Conservation (phyloP, 768 basidiomycete species). For the Mycena olivaceomarginata region DNA sequence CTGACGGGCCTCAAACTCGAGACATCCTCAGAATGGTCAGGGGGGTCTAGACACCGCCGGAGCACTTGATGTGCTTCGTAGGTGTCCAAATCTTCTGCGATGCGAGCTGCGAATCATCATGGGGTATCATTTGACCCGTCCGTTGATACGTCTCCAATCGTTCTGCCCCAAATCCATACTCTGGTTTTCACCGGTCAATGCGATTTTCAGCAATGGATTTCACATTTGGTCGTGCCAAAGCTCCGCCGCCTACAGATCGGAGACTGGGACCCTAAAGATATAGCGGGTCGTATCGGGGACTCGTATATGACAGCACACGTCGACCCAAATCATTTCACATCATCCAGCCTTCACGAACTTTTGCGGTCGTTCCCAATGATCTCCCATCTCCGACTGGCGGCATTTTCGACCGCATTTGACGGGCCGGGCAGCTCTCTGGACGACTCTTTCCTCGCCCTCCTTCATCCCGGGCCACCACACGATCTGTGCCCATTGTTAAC, state of each 20-base stretch:
- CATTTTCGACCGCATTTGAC: background rate
- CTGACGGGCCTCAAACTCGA: slow-evolving; percentile 1
- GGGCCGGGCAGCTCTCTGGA: background rate
- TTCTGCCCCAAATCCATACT: slow-evolving; percentile 3
- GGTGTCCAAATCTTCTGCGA: slow-evolving; percentile 1
- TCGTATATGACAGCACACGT: background rate
- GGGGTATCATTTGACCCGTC: background rate
- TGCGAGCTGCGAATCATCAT: background rate
- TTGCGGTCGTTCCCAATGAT: background rate
- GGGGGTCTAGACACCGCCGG: background rate
- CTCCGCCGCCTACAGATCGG: background rate
- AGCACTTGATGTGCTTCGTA: slow-evolving; percentile 5
- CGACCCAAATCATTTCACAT: background rate
- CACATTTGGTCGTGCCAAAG: background rate
- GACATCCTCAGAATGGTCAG: background rate
- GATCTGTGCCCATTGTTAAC: background rate
- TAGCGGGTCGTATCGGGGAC: background rate
- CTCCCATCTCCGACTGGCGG: background rate
- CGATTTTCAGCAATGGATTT: background rate
- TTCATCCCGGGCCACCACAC: background rate
- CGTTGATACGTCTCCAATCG: background rate
- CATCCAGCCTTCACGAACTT: background rate
- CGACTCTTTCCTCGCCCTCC: background rate
- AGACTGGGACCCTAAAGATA: background rate
- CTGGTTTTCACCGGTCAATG: background rate